Evolutionary conservation across 306 rosid species (phyloP).

Genomic region (Vigna unguiculata): DNA sequence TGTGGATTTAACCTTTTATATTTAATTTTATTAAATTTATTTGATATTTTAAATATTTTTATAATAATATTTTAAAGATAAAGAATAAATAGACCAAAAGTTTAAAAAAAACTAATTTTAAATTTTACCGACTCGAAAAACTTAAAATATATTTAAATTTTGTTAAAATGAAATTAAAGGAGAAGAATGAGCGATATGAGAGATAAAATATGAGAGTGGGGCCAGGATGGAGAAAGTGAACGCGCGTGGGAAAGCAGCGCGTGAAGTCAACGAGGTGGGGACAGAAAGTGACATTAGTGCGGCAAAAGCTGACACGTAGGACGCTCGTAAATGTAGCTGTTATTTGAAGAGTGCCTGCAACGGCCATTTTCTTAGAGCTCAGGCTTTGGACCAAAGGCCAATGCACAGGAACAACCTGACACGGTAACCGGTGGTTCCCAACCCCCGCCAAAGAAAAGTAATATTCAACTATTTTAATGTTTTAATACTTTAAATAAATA

Average conservation of each 20-base stretch:
- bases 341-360: conserved; percentile 54
- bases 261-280: conserved; percentile 53
- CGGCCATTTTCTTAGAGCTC: conserved; percentile 49
- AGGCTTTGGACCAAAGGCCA: conserved; percentile 47
- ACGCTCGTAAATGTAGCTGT: conserved; percentile 94
- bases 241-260: background rate
- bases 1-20: no score
- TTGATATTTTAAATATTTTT: no score
- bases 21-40: no score
- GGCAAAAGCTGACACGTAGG: conserved; percentile 81
- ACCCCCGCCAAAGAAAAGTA: conserved; percentile 19
- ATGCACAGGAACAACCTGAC: conserved; percentile 39
- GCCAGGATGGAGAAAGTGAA: conserved; percentile 49
- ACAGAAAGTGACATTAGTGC: conserved; percentile 65
- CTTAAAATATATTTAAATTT: no score
- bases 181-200: background rate
- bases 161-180: no score
- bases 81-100: no score
- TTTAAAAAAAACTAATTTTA: no score
- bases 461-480: no score
- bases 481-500: no score
- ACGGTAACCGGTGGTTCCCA: conserved; percentile 44
- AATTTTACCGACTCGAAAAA: no score
- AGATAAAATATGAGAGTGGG: background rate
- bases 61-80: no score